Conservation (phyloP, 768 basidiomycete species). For the Suillus placidus region DNA sequence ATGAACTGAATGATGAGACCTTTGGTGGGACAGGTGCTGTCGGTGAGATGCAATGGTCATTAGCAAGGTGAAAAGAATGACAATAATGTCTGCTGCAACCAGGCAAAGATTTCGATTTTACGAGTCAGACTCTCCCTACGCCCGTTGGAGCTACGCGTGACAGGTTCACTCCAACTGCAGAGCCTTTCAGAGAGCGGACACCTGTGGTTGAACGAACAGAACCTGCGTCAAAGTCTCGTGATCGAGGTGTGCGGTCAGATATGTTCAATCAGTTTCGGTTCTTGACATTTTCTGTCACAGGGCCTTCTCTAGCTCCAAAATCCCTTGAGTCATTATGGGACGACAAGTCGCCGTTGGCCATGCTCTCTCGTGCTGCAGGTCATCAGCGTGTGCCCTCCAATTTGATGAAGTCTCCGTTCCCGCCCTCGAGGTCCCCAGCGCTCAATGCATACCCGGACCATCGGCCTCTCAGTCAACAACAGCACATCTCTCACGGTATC, state of each 20-base stretch:
- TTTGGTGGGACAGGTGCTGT: conserved; percentile 76
- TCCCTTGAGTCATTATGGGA: conserved; percentile 82
- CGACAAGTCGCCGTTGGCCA: conserved; percentile 75
- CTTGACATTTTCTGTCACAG: conserved; percentile 21
- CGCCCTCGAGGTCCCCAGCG: conserved; percentile 24
- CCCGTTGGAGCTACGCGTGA: conserved; percentile 18
- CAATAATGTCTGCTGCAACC: conserved; percentile 17
- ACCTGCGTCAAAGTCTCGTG: conserved; percentile 22
- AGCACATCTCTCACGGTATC: conserved; percentile 35
- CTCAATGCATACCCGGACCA: conserved; percentile 36
- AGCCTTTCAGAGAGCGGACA: conserved; percentile 28
- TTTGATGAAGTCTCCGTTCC: conserved; percentile 26
- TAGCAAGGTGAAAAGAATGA: conserved; percentile 10
- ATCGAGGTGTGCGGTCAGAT: conserved; percentile 30
- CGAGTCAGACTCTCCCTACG: conserved; percentile 44
- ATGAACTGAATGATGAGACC: conserved; percentile 96
- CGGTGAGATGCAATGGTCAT: conserved; percentile 54
- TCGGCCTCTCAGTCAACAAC: conserved; percentile 42
- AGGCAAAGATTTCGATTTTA: conserved; percentile 95
- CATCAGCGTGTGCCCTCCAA: conserved; percentile 28
- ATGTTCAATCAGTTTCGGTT: conserved; percentile 14
- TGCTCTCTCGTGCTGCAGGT: conserved; percentile 53
- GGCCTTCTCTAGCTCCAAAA: conserved; percentile 39
- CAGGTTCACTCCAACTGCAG: conserved; percentile 24
- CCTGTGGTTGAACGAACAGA: conserved; percentile 30